Percentiles rank a stretch among this genome's conserved stretches.
Conservation (phyloP, 2,329 filamentous ascomycete species). For the Fusarium buharicum region DNA sequence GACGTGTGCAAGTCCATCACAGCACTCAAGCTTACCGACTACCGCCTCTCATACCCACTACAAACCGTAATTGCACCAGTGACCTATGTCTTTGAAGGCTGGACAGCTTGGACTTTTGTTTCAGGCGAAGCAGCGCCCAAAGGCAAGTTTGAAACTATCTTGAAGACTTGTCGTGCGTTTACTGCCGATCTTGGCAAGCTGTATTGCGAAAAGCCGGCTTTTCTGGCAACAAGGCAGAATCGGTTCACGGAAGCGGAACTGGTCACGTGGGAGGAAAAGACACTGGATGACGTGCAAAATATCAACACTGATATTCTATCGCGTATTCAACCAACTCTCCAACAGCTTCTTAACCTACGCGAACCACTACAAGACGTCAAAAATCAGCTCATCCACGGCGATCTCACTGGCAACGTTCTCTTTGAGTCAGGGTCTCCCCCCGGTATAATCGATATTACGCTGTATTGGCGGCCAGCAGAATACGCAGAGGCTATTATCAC, state of each 20-base stretch:
- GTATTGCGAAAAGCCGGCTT: background rate
- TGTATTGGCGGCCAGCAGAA: conserved; percentile 14
- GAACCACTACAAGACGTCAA: background rate
- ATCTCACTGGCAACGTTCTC: conserved; percentile 16
- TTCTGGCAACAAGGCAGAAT: background rate
- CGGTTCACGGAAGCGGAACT: conserved; percentile 17
- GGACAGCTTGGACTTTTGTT: conserved; percentile 11
- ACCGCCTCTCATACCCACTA: background rate
- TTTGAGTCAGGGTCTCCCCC: background rate
- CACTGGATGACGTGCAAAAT: background rate
- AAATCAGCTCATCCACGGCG: conserved; percentile 16
- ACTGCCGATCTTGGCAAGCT: background rate
- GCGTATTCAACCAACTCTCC: background rate
- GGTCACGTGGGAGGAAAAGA: conserved; percentile 11
- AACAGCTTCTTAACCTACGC: background rate
- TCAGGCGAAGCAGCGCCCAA: background rate
- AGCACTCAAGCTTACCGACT: background rate
- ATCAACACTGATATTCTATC: background rate
- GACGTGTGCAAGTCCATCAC: background rate
- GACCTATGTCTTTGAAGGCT: conserved; percentile 1
- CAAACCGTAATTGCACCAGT: accelerated
- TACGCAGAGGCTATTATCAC: conserved; percentile 22
- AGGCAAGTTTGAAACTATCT: conserved; percentile 3
- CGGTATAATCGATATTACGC: conserved; percentile 14
- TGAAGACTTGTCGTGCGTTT: conserved; percentile 9